Evolutionary conservation across 1,284 basidiomycete genomes (phyloP), one percentile per base, ranked within the genome.

Genomic region (Fomitopsis betulina): DNA sequence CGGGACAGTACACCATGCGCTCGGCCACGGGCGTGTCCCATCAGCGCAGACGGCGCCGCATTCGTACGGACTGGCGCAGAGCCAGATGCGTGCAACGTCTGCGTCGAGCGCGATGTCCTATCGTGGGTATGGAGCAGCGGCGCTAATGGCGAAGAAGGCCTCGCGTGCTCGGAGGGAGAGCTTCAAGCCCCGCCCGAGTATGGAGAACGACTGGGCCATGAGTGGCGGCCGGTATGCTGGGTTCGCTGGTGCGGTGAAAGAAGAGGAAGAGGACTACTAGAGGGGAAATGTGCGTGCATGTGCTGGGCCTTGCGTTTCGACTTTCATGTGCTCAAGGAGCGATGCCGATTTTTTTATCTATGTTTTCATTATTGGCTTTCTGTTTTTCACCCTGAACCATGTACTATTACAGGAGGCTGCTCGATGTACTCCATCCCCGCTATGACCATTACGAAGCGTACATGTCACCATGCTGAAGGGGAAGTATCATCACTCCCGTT

Each of bases 141-240:
- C 64, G 3, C 54, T 62, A 25, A 57, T 68, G 17, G 70, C 75
- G 55, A 76, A 75, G 70, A 85, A 82, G 65, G 77, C 78, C 23
- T 72, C 78, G 47, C 71, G 81, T 47, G 76, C 78, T 33, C 68
- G 77, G 60, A 77, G 86, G 61, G 89, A 91, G 74, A 91, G 89
- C 70, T 92, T 92, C 70, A 87, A 83, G 68, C 89, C 90, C 9
- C 76, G 89, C 45, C 81, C 87, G 42, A 91, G 89, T 65, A 71
- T 83, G 21, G 87, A 89, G 63, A 74, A 70, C 49, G 59, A 63
- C 47, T 66, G 67, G 63, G 61, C 60, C 12, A 57, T 58, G 2
- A 63, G 58, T 2, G 35, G 63, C 25, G 58, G 56, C 0, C 63
- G 69, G 53, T 72, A 67, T 60, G 71, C 68, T 2, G 71, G 72